Conservation (phyloP, 257 asterid species). For the Nicotiana tomentosiformis region DNA sequence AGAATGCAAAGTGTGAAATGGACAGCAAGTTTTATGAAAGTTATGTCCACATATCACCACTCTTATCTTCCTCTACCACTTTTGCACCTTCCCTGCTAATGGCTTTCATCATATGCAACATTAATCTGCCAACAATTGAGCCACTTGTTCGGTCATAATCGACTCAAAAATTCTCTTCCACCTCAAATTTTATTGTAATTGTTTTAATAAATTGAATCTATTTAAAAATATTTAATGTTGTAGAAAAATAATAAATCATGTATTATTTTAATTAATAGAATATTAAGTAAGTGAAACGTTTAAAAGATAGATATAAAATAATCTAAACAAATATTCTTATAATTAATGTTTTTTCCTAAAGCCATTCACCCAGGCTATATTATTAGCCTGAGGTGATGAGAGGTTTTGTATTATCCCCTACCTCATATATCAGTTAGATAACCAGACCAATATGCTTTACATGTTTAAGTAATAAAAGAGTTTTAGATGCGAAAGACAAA, state of each 20-base stretch:
- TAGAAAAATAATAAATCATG: neutral
- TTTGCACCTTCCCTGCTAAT: constrained; percentile 15
- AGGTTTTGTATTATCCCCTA: too few relatives aligned
- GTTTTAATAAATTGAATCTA: neutral
- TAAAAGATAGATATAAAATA: neutral
- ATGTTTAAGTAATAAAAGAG: too few relatives aligned
- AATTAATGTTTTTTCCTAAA: too few relatives aligned
- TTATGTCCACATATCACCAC: constrained; percentile 49
- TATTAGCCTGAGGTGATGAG: too few relatives aligned
- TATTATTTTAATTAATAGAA: neutral
- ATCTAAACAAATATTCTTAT: too few relatives aligned
- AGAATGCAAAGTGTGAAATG: constrained; percentile 13
- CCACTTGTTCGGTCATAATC: neutral
- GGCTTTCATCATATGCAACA: constrained; percentile 49
- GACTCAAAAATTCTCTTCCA: neutral
- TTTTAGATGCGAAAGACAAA: too few relatives aligned
- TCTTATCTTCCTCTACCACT: constrained; percentile 2
- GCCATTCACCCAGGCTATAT: too few relatives aligned
- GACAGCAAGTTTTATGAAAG: constrained; percentile 51
- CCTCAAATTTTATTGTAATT: neutral
- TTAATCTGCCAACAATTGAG: constrained; percentile 24
- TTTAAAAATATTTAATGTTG: neutral
- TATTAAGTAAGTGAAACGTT: neutral
- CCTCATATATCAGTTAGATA: too few relatives aligned
- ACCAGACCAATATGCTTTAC: too few relatives aligned